Evolutionary conservation across 2,329 filamentous ascomycete species (phyloP), one percentile per base, ranked within the genome.

Genomic region (Cercospora zeae-maydis): DNA sequence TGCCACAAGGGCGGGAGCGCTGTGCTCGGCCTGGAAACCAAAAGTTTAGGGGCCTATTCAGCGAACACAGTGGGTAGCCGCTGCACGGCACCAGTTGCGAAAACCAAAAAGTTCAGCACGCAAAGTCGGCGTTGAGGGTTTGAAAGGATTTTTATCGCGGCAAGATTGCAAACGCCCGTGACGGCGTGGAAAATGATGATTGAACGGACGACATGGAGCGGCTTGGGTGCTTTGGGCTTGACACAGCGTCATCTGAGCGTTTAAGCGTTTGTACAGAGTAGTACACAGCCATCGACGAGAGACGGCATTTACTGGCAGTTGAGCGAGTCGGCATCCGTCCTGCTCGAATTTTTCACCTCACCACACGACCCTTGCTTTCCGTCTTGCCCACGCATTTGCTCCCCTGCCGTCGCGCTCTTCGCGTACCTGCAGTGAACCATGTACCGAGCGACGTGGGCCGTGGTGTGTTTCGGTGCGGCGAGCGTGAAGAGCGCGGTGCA

Each of bases 231-330:
- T 64, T 58, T 55, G 52, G 30, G 45, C 31, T 33, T 34, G 37
- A 30, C 37, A 63, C 59, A 61, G 62, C 62, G 59, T 61, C 62
- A 61, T 64, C 30, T 64, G 63, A 64, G 63, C 63, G 63, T 64
- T 64, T 36, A 45, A 61, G 63, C 59, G 63, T 45, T 61, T 67
- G 65, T 65, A 67, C 63, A 67, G 65, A 67, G 58, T 65, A 67
- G 60, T 63, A 67, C 60, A 60, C 57, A 16, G 47, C n/a, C 57
- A 27, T 61, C 56, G 63, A 57, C 24, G 24, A 27, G 57, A 49
- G 57, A 60, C 47, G 42, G 55, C 57, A 27, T 52, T 59, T 33
- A n/a, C 30, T 10, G n/a, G 52, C 59, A 42, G 56, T 59, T 57
- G 56, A 45, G 36, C 62, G 62, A 24, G 57, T 33, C 54, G 49